Evolutionary conservation across 768 basidiomycete species (phyloP).

Genomic region (Erythrobasidium yunnanense): DNA sequence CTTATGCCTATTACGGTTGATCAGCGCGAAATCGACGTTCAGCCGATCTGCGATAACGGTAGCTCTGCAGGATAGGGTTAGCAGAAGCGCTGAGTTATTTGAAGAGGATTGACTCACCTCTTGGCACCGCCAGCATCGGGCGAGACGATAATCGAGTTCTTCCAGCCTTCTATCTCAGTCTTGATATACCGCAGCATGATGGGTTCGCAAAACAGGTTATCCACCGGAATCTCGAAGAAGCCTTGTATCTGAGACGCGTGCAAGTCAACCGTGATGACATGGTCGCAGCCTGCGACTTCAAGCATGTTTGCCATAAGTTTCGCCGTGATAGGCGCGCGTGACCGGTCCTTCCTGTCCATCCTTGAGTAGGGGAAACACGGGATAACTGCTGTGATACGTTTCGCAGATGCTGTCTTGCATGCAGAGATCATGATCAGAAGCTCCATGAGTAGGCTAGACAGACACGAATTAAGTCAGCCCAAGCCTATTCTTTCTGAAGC

Average conservation of each 20-base stretch:
- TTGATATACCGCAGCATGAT: conserved; percentile 90
- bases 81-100: not conserved
- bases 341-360: conserved; percentile 89
- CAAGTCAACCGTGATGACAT: conserved; percentile 98
- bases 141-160: conserved; percentile 80
- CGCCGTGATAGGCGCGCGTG: conserved; percentile 88
- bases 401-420: conserved; percentile 57
- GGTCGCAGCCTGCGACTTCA: conserved; percentile 89
- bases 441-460: conserved; percentile 68
- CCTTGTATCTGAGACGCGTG: conserved; percentile 97
- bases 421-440: conserved; percentile 88
- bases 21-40: conserved; percentile 85
- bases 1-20: conserved; percentile 71
- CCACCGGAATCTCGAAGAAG: conserved; percentile 96
- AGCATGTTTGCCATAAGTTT: conserved; percentile 99
- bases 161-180: conserved; percentile 70
- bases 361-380: conserved; percentile 95
- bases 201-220: conserved; percentile 93
- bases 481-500: too few species aligned
- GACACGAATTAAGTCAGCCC: too few species aligned
- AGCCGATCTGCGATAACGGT: conserved; percentile 93
- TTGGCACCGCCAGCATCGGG: conserved; percentile 99
- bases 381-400: conserved; percentile 91
- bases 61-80: conserved; percentile 48
- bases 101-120: conserved; percentile 51